Conservation (phyloP, 805 yeast genomes). For the Yamadazyma phyllophila region DNA sequence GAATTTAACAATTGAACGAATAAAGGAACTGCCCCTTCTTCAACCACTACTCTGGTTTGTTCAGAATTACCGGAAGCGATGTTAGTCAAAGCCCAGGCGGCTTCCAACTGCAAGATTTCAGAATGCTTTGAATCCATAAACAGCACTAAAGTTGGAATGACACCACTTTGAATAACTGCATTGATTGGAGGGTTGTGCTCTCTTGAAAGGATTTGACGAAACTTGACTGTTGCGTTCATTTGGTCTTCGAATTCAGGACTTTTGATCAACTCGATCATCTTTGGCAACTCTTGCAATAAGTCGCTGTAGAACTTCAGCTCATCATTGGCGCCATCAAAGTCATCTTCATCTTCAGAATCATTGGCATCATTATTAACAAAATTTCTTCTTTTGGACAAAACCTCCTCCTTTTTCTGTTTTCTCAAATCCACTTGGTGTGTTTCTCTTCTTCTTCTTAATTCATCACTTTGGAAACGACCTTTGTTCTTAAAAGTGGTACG, state of each 20-base stretch:
- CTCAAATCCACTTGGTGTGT: slow-evolving; percentile 95
- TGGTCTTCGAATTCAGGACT: slow-evolving; percentile 76
- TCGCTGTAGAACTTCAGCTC: slow-evolving; percentile 40
- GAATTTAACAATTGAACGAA: slow-evolving; percentile 82
- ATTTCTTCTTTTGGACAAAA: slow-evolving; percentile 89
- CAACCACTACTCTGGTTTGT: slow-evolving; percentile 88
- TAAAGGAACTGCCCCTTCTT: slow-evolving; percentile 89
- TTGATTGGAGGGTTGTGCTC: slow-evolving; percentile 97
- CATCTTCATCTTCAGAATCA: slow-evolving; percentile 44
- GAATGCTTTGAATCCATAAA: slow-evolving; percentile 75
- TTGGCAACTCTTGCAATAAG: slow-evolving; percentile 67
- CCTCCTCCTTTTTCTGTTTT: slow-evolving; percentile 95
- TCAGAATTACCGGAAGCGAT: slow-evolving; percentile 92
- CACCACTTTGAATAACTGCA: slow-evolving; percentile 88
- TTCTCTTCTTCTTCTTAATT: slow-evolving; percentile 95
- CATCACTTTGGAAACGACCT: slow-evolving; percentile 91
- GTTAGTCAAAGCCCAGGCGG: slow-evolving; percentile 99
- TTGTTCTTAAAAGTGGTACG: slow-evolving; percentile 95
- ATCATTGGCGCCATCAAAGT: slow-evolving; percentile 33
- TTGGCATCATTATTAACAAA: slow-evolving; percentile 42
- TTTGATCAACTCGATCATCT: slow-evolving; percentile 76
- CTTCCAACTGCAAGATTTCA: slow-evolving; percentile 89
- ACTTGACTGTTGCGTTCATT: slow-evolving; percentile 84
- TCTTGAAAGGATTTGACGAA: slow-evolving; percentile 88
- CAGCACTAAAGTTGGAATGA: slow-evolving; percentile 84